phyloP scores from a whole-genome alignment of 2,329 filamentous ascomycete genomes.

The Penicillium sp. region DNA sequence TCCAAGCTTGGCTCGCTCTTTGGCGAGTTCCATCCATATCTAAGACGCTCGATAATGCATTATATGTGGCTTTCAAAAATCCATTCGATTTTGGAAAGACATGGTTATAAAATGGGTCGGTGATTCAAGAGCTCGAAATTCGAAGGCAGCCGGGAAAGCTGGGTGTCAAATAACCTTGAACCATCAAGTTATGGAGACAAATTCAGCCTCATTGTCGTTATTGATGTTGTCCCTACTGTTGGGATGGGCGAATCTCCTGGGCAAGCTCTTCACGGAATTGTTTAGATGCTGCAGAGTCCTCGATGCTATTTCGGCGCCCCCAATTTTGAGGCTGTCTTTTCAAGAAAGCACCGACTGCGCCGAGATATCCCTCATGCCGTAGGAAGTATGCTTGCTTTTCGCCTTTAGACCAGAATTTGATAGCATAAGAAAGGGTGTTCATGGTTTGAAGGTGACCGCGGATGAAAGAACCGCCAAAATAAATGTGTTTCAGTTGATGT shows the following conservation, averaged over 20 bases:
- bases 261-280: slow-evolving; percentile 8
- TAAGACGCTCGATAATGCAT: background rate
- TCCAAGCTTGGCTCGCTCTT: background rate
- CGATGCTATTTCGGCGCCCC: slow-evolving; percentile 77
- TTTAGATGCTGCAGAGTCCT: slow-evolving; percentile 40
- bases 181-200: background rate
- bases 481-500: slow-evolving; percentile 85
- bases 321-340: slow-evolving; percentile 87
- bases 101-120: background rate
- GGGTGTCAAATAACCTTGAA: background rate
- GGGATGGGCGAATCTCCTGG: background rate
- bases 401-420: slow-evolving; percentile 95
- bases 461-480: slow-evolving; percentile 97
- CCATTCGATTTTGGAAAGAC: background rate
- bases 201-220: background rate
- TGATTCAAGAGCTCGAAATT: background rate
- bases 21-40: background rate
- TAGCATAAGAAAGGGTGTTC: slow-evolving; percentile 93
- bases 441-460: slow-evolving; percentile 95
- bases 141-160: background rate
- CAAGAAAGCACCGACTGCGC: slow-evolving; percentile 88
- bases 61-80: background rate
- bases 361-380: slow-evolving; percentile 91
- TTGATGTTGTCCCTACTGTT: background rate
- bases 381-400: slow-evolving; percentile 94